Evolutionary conservation across 1,139 yeast species (phyloP), one percentile per base, ranked within the genome.

Genomic region (Nakaseomyces sp.): DNA sequence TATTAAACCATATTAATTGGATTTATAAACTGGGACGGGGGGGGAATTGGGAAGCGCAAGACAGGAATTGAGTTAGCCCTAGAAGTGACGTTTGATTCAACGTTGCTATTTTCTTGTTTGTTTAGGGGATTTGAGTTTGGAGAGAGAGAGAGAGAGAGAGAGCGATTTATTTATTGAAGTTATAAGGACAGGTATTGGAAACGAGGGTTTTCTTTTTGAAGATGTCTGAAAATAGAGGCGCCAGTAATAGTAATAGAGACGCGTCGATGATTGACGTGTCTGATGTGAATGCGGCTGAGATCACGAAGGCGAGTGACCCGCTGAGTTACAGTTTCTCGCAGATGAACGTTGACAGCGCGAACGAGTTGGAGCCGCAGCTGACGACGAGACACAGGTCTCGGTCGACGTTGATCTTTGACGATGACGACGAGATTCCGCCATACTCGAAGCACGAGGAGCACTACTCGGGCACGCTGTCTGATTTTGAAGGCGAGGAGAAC

Each of bases 311-410:
- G 9, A 43, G 36, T 19, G 47, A 49, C 20, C 26, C 40, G 12
- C 28, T 61, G 33, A 54, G 56, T 18, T 60, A 60, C 36, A 53
- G 59, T 13, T 50, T 61, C 39, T 61, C 65, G 10, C 56, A 58
- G 42, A 56, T 61, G 63, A 61, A 57, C 37, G 58, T 61, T 5
- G 63, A 59, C 37, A 55, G 51, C 37, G 48, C 56, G 7, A 47
- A 50, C 31, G 56, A 51, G 26, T 31, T 56, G 32, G 51, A 41
- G 15, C 46, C 51, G 13, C 54, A 48, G 26, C 46, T 42, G 4
- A 24, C 39, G 7, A 19, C 36, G 2, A 45, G 47, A 30, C 46
- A 47, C 20, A 47, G 50, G 31, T 50, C 57, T 4, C 16, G 42
- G 16, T 39, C 41, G 6, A 48, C 52, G 9, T 41, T 52, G 20